Evolutionary conservation across 1,284 basidiomycete species (phyloP).

Genomic region (Chiua sp.): DNA sequence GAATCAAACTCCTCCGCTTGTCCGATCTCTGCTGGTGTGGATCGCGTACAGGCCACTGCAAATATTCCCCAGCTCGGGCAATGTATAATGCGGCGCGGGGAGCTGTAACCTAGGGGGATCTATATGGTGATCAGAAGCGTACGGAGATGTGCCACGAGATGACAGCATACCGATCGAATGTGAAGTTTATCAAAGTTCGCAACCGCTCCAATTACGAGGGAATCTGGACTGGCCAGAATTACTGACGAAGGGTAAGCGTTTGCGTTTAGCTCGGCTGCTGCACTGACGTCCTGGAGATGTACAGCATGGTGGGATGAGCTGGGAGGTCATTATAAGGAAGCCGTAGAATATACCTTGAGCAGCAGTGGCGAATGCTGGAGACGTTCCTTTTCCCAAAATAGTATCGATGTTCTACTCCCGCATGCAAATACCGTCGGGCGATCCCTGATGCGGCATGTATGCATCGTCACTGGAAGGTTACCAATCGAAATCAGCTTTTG

Average conservation of each 20-base stretch:
- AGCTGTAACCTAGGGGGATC: slow-evolving; percentile 72
- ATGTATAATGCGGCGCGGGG: slow-evolving; percentile 68
- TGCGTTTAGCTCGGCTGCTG: slow-evolving; percentile 58
- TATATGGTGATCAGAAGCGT: slow-evolving; percentile 37
- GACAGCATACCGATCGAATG: slow-evolving; percentile 69
- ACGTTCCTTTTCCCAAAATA: slow-evolving; percentile 71
- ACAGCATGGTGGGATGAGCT: neutral
- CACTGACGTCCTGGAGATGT: slow-evolving; percentile 59
- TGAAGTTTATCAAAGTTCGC: slow-evolving; percentile 82
- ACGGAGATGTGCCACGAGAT: neutral
- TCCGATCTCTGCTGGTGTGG: slow-evolving; percentile 59
- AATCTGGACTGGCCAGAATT: slow-evolving; percentile 59
- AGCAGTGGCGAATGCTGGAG: slow-evolving; percentile 74
- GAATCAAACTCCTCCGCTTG: slow-evolving; percentile 55
- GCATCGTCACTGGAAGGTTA: slow-evolving; percentile 65
- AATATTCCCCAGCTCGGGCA: slow-evolving; percentile 59
- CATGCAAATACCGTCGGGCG: slow-evolving; percentile 65
- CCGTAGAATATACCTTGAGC: slow-evolving; percentile 61
- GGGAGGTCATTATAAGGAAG: neutral
- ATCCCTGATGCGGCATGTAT: slow-evolving; percentile 54
- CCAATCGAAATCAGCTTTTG: slow-evolving; percentile 73
- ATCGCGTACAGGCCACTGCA: slow-evolving; percentile 64
- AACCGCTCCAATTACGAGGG: slow-evolving; percentile 69
- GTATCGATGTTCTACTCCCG: slow-evolving; percentile 63
- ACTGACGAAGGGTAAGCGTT: slow-evolving; percentile 56